These are phyloP conservation scores for Melampsora abietis-canadensis DNA, from an alignment of 1,284 basidiomycete species.

Conservation along the genomic window DNA sequence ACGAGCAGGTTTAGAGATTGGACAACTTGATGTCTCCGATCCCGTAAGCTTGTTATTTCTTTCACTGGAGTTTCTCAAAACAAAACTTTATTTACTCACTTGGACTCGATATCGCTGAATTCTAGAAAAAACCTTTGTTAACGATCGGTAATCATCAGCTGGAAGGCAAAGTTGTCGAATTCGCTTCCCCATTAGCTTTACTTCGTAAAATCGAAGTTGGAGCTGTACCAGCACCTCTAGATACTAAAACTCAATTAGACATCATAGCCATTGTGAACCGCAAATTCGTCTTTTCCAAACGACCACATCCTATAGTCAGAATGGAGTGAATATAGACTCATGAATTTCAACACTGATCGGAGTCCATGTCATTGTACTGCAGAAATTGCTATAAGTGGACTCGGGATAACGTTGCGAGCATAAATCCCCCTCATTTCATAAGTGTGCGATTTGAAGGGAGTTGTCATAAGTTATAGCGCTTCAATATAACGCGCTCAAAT, in stretches of 20 bases:
- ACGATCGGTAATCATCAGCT: constrained; percentile 41
- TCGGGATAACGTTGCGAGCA: no score
- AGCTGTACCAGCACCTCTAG: neutral
- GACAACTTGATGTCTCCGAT: constrained; percentile 21
- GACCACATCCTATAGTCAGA: constrained; percentile 37
- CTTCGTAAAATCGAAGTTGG: constrained; percentile 8
- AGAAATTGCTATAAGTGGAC: no score
- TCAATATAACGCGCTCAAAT: no score
- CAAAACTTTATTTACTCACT: neutral
- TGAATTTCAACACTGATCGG: no score
- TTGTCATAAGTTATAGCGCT: no score
- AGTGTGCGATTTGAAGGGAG: no score
- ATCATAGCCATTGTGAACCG: constrained; percentile 33
- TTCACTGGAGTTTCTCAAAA: neutral
- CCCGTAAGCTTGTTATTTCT: constrained; percentile 1
- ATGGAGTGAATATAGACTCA: constrained; percentile 2
- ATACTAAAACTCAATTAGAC: constrained; percentile 14
- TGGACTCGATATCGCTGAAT: neutral
- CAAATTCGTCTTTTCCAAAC: constrained; percentile 34
- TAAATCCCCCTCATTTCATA: no score
- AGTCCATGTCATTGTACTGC: no score
- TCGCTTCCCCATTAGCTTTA: constrained; percentile 23
- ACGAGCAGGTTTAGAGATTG: constrained; percentile 22
- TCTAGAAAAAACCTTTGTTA: constrained; percentile 34
- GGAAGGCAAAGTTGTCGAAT: constrained; percentile 33